Percentiles rank a stretch among this genome's conserved stretches.
Conservation (phyloP, 306 rosid species). For the Albizia julibrissin region DNA sequence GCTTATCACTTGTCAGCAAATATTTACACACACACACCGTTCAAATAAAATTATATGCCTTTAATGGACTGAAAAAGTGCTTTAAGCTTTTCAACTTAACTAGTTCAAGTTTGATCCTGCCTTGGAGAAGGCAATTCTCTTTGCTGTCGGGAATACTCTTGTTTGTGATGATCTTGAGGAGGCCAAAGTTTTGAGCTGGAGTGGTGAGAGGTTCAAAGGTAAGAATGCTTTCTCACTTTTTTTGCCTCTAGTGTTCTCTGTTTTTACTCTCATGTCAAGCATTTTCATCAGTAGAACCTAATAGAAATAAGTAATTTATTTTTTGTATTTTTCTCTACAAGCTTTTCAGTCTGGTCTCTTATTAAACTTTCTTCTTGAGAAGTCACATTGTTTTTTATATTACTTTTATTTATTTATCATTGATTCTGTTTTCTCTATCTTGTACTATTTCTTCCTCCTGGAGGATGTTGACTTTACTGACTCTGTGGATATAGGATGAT, state of each 20-base stretch:
- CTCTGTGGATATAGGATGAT: not conserved
- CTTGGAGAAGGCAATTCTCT: constrained; percentile 95
- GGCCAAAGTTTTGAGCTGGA: constrained; percentile 96
- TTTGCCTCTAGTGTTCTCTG: constrained; percentile 4
- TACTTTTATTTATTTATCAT: not conserved
- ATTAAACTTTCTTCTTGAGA: constrained; percentile 16
- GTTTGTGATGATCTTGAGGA: constrained; percentile 95
- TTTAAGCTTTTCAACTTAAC: constrained; percentile 68
- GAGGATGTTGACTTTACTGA: constrained; percentile 1
- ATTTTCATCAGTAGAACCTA: not conserved
- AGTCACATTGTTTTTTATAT: not conserved
- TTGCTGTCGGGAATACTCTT: constrained; percentile 95
- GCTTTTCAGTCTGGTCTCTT: constrained; percentile 11
- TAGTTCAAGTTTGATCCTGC: constrained; percentile 75
- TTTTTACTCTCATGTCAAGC: constrained; percentile 9
- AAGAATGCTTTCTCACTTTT: constrained; percentile 3
- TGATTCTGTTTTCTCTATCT: not conserved
- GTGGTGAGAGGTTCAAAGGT: constrained; percentile 97
- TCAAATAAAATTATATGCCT: not conserved
- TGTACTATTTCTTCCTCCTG: constrained; percentile 12
- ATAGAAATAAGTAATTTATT: constrained; percentile 9
- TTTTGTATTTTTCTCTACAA: constrained; percentile 16
- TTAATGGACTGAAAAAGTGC: constrained; percentile 25
- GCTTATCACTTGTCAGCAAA: constrained; percentile 22
- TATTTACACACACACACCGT: no score